Evolutionary conservation across 768 basidiomycete genomes (phyloP).

Genomic region (Suillus tomentosus): DNA sequence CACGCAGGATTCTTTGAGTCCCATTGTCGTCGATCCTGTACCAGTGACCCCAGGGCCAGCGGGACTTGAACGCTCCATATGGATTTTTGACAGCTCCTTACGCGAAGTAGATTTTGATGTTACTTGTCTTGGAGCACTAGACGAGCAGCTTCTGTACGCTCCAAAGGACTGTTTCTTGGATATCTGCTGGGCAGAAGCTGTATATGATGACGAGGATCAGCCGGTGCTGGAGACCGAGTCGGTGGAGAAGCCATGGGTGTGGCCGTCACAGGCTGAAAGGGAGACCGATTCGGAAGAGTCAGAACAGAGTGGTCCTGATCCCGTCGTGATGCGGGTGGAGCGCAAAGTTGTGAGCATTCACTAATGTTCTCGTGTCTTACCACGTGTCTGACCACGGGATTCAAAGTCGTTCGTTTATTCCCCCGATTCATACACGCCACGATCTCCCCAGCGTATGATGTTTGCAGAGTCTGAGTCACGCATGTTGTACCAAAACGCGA

Average conservation of each 20-base stretch:
- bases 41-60: neutral
- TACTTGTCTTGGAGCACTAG: constrained; percentile 38
- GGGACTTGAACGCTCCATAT: constrained; percentile 1
- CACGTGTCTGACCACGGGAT: neutral
- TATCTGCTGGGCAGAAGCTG: constrained; percentile 40
- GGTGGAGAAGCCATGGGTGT: neutral
- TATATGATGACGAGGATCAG: constrained; percentile 31
- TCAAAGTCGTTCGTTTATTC: constrained; percentile 13
- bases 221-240: neutral
- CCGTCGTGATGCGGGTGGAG: constrained; percentile 23
- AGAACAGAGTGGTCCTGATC: constrained; percentile 16
- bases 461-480: constrained; percentile 17
- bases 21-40: neutral
- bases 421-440: constrained; percentile 16
- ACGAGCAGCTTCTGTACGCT: constrained; percentile 41
- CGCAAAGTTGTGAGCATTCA: constrained; percentile 12
- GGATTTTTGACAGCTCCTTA: constrained; percentile 26
- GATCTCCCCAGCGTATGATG: constrained; percentile 12
- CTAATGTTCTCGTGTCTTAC: constrained; percentile 3
- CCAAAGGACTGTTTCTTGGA: constrained; percentile 43
- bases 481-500: constrained; percentile 22
- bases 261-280: neutral
- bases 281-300: constrained; percentile 6
- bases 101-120: constrained; percentile 38
- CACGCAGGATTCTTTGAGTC: neutral